A percentile compares a stretch with the other conserved stretches of the same genome.
Evolutionary conservation across 768 basidiomycete species (phyloP).

Genomic region (Mycena floridula): DNA sequence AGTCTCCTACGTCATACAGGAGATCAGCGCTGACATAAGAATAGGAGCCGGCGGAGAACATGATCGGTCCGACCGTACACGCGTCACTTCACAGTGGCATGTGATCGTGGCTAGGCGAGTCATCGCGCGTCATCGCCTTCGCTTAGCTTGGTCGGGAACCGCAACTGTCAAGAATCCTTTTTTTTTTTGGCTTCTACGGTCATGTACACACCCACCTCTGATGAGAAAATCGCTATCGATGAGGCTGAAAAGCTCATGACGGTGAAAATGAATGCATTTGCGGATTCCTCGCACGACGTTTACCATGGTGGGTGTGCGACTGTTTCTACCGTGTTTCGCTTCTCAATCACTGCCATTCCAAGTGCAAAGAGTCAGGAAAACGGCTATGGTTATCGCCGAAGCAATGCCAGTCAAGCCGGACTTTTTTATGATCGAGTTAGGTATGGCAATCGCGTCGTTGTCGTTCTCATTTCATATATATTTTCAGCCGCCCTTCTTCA

Average conservation of each 20-base stretch:
- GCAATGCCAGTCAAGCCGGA: slow-evolving; percentile 47
- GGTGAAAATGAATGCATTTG: slow-evolving; percentile 62
- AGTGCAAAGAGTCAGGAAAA: slow-evolving; percentile 81
- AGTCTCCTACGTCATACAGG: too few relatives aligned
- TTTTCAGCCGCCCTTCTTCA: slow-evolving; percentile 76
- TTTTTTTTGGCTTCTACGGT: too few relatives aligned
- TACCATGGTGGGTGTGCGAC: slow-evolving; percentile 67
- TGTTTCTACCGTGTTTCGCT: neutral
- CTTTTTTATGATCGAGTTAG: slow-evolving; percentile 71
- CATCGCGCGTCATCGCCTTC: too few relatives aligned
- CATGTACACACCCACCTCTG: slow-evolving; percentile 48
- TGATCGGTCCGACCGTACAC: too few relatives aligned
- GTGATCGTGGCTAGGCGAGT: too few relatives aligned
- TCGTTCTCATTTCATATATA: too few relatives aligned
- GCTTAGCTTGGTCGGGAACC: too few relatives aligned
- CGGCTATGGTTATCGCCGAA: slow-evolving; percentile 63
- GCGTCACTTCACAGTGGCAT: too few relatives aligned
- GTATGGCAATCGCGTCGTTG: too few relatives aligned
- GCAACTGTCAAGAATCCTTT: too few relatives aligned
- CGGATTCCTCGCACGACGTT: slow-evolving; percentile 77
- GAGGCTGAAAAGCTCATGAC: slow-evolving; percentile 67
- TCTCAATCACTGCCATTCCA: slow-evolving; percentile 8
- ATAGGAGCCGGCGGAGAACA: too few relatives aligned
- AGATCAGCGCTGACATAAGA: too few relatives aligned
- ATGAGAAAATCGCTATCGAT: slow-evolving; percentile 45